Conservation (phyloP, 2,329 filamentous ascomycete species). For the Trichoderma oligosporum region DNA sequence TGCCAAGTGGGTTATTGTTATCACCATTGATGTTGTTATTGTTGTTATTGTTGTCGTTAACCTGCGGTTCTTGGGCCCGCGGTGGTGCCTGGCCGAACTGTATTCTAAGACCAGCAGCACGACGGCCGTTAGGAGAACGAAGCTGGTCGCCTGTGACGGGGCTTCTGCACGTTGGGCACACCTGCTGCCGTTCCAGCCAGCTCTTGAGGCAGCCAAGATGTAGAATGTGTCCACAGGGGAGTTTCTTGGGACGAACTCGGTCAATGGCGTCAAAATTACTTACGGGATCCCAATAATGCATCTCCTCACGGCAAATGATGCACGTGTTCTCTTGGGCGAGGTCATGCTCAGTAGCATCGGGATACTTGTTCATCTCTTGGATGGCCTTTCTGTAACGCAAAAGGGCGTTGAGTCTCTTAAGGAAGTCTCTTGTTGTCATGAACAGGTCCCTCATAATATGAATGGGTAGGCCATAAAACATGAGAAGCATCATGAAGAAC, state of each 20-base stretch:
- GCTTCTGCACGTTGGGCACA: conserved; percentile 88
- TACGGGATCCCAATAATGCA: conserved; percentile 69
- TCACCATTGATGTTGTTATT: conserved; percentile 4
- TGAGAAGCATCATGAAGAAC: conserved; percentile 90
- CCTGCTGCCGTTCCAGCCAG: conserved; percentile 96
- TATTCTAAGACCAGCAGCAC: conserved; percentile 31
- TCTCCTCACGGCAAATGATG: conserved; percentile 96
- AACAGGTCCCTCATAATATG: conserved; percentile 96
- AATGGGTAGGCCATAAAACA: conserved; percentile 92
- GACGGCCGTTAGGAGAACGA: conserved; percentile 27
- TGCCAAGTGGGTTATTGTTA: conserved; percentile 19
- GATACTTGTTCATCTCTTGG: conserved; percentile 89
- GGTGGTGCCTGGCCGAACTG: conserved; percentile 29
- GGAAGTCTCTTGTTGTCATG: conserved; percentile 86
- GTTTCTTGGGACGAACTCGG: conserved; percentile 83
- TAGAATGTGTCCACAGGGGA: conserved; percentile 92
- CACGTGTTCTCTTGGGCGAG: conserved; percentile 85
- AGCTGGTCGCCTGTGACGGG: conserved; percentile 54
- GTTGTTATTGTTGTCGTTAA: conserved; percentile 23
- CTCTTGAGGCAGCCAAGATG: conserved; percentile 93
- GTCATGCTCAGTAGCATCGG: conserved; percentile 85
- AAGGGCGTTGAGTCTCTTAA: conserved; percentile 83
- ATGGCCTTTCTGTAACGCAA: conserved; percentile 88
- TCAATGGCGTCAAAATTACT: conserved; percentile 69
- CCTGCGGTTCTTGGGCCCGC: conserved; percentile 23